These are phyloP conservation scores for Salvia splendens DNA, from an alignment of 257 asterid genomes.

Conservation along the genomic window DNA sequence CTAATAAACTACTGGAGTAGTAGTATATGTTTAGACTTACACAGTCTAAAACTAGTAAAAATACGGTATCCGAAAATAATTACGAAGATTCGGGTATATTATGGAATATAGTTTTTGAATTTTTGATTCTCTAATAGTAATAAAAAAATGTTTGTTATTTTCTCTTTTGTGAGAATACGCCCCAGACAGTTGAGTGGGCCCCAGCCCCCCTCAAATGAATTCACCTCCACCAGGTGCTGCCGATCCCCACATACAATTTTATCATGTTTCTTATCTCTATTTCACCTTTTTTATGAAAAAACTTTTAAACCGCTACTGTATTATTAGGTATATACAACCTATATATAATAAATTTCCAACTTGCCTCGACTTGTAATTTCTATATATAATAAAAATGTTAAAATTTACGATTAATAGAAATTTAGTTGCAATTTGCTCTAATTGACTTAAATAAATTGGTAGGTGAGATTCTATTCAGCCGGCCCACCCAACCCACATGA, in stretches of 20 bases:
- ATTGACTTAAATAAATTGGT: not conserved
- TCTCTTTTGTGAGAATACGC: not conserved
- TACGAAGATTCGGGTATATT: too few species aligned
- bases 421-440: too few species aligned
- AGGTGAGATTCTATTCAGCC: not conserved
- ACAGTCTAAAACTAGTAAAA: too few species aligned
- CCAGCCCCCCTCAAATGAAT: not conserved
- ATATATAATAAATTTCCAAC: not conserved
- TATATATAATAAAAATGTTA: too few species aligned
- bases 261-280: not conserved
- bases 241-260: not conserved
- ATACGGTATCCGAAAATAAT: too few species aligned
- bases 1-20: too few species aligned
- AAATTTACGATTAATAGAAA: too few species aligned
- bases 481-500: not conserved
- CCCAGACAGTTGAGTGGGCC: not conserved
- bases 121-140: not conserved
- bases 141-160: not conserved
- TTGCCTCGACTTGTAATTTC: too few species aligned
- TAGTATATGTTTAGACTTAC: too few species aligned
- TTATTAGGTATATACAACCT: too few species aligned
- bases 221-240: slow-evolving; percentile 36
- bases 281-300: too few species aligned
- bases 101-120: not conserved
- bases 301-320: too few species aligned